A percentile compares a stretch with the other conserved stretches of the same genome.
Evolutionary conservation across 1,139 yeast species (phyloP).

Genomic region (Sugiyamaella paludigena): DNA sequence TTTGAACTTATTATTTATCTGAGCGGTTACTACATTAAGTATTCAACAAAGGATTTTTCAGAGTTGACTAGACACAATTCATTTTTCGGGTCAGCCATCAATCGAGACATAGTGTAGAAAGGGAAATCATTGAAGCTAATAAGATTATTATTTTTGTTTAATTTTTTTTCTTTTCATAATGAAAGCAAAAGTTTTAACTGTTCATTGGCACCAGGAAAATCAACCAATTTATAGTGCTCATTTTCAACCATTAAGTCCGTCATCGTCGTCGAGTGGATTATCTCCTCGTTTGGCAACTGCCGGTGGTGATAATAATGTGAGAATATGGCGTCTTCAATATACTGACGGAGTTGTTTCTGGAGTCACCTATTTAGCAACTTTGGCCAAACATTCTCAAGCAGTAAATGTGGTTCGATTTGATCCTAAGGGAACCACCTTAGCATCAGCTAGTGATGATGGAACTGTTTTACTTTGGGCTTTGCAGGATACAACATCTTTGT

Average conservation of each 20-base stretch:
- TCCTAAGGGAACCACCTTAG: constrained; percentile 56
- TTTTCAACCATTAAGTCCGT: constrained; percentile 55
- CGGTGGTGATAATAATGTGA: constrained; percentile 89
- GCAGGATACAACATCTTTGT: constrained; percentile 40
- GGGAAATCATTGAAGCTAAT: no score
- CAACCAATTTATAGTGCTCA: constrained; percentile 82
- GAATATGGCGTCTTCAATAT: constrained; percentile 52
- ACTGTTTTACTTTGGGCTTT: constrained; percentile 74
- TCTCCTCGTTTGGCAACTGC: constrained; percentile 68
- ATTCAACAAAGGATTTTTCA: no score
- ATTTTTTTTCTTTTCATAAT: constrained; percentile 34
- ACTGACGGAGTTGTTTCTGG: constrained; percentile 29
- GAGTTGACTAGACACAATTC: no score
- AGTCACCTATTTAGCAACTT: constrained; percentile 57
- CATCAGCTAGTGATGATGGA: constrained; percentile 96
- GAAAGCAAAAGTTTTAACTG: constrained; percentile 61
- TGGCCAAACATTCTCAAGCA: constrained; percentile 88
- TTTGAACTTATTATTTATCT: no score
- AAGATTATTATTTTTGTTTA: no score
- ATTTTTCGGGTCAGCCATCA: no score
- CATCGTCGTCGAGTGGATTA: constrained; percentile 15
- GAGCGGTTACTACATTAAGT: no score
- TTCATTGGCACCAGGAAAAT: constrained; percentile 80
- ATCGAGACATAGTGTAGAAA: no score
- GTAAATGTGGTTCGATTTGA: constrained; percentile 87